Percentiles rank a stretch among this genome's conserved stretches.
Evolutionary conservation across 2,329 filamentous ascomycete species (phyloP).

Genomic region (Chalara sp.): DNA sequence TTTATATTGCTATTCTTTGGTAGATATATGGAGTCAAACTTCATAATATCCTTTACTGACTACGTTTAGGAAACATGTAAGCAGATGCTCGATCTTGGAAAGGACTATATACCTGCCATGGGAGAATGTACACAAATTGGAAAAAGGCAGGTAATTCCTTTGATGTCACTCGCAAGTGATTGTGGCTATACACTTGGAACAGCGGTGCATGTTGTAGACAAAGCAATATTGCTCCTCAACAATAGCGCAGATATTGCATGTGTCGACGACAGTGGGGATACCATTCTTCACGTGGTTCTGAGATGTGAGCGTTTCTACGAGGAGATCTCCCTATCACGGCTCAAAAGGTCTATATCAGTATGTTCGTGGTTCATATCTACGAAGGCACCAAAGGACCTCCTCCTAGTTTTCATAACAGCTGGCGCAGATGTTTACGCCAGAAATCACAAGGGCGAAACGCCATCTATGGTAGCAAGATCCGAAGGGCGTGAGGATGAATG

Average conservation of each 20-base stretch:
- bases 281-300: slow-evolving; percentile 10
- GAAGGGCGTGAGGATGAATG: slow-evolving; percentile 8
- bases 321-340: too few relatives aligned
- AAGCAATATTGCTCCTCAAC: slow-evolving; percentile 13
- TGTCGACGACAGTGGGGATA: slow-evolving; percentile 4
- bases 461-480: slow-evolving; percentile 4
- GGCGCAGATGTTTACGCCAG: slow-evolving; percentile 12
- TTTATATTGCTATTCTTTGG: too few relatives aligned
- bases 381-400: slow-evolving; percentile 7
- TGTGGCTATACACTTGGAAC: slow-evolving; percentile 1
- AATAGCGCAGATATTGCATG: slow-evolving; percentile 7
- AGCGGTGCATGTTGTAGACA: slow-evolving; percentile 8
- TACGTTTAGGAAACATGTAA: slow-evolving; percentile 3
- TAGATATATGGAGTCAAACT: neutral
- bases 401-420: slow-evolving; percentile 11
- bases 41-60: neutral
- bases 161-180: slow-evolving; percentile 1
- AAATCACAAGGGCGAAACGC: slow-evolving; percentile 9
- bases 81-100: slow-evolving; percentile 9
- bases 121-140: neutral
- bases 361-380: slow-evolving; percentile 1
- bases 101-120: slow-evolving; percentile 5
- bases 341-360: too few relatives aligned
- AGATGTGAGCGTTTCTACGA: too few relatives aligned
- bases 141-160: neutral